These are phyloP conservation scores for Sugiyamaella novakii DNA, from an alignment of 1,139 yeast species.

Conservation along the genomic window DNA sequence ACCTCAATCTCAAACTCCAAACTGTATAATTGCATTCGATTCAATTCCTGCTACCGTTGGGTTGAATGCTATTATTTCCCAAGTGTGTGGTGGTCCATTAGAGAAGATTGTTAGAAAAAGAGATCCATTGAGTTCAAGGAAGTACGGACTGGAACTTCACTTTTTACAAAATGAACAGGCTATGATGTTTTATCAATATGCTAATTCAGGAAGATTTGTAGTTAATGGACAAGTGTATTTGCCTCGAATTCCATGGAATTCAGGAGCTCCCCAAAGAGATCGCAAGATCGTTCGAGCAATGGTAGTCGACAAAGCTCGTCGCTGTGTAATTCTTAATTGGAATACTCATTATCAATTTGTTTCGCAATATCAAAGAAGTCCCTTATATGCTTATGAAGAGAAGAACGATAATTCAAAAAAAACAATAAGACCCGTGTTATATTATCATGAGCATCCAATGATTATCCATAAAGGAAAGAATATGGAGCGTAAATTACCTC, in stretches of 20 bases:
- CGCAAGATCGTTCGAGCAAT: slow-evolving; percentile 41
- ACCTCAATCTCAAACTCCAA: background rate
- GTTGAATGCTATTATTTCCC: slow-evolving; percentile 54
- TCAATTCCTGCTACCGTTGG: slow-evolving; percentile 48
- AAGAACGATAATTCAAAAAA: background rate
- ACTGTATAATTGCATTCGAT: slow-evolving; percentile 1
- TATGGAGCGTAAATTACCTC: background rate
- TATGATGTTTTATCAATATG: slow-evolving; percentile 54
- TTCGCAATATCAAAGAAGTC: slow-evolving; percentile 5
- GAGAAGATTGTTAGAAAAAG: slow-evolving; percentile 49
- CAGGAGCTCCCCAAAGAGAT: slow-evolving; percentile 2
- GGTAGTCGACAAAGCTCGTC: slow-evolving; percentile 41
- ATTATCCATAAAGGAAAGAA: background rate
- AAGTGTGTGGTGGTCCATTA: slow-evolving; percentile 74
- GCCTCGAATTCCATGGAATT: slow-evolving; percentile 40
- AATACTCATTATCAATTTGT: slow-evolving; percentile 7
- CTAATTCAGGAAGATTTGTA: slow-evolving; percentile 57
- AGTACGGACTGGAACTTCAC: slow-evolving; percentile 49
- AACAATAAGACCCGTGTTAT: background rate
- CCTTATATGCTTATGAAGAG: slow-evolving; percentile 2
- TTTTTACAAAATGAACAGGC: slow-evolving; percentile 62
- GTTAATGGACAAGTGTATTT: slow-evolving; percentile 58
- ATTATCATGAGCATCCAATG: slow-evolving; percentile 9
- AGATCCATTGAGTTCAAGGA: slow-evolving; percentile 23
- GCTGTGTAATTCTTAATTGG: slow-evolving; percentile 45